Base-by-base conservation (phyloP, 2,329 filamentous ascomycete species). In the Stemphylium beticola region DNA sequence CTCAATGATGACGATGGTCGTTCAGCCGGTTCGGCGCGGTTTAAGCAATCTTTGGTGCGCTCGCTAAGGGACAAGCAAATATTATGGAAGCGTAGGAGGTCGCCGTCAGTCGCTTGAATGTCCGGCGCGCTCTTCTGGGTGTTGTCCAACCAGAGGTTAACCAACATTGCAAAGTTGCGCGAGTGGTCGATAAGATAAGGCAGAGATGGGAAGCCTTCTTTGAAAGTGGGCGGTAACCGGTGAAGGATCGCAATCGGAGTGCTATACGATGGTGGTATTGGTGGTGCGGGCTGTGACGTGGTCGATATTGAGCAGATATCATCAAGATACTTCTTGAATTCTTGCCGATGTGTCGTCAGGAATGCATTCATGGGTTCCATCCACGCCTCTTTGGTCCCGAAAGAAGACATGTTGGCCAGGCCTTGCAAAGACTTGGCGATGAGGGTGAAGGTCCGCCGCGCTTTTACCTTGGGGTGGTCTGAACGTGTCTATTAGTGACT, bases 341-440 rank as follows among this genome's bases (percentile, higher is more conserved):
- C 85, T 65, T 88, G 83, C 17, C 92, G 86, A 68, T 96, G 88
- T 1, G 85, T 81, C 8, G 82, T 83, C 41, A 98, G 79, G 66
- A 97, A 97, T 38, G 85, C 85, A 71, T 97, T 98, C 93, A 98
- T 98, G 0, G 92, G 92, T 77, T 96, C 93, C 93, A 98, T 97
- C 92, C 92, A 98, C n/a, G 89, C 87, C 75, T 98, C 93, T 72
- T 96, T 96, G 70, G 90, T 93, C 36, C 93, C 93, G 71, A 97
- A 97, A 0, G 87, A 92, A 2, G 91, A 91, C 76, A 97, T 83
- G 72, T 97, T 97, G 15, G 92, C 92, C 54, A 98, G 82, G 14
- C 92, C 93, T 76, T 97, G 93, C 8, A 98, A 80, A 1, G 90
- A 91, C 76, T 98, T 98, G 20, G 93, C 92, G 55, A 98, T 93